These are phyloP conservation scores for Botrytis cinerea DNA, from an alignment of 2,329 filamentous ascomycete species.

Conservation along the genomic window DNA sequence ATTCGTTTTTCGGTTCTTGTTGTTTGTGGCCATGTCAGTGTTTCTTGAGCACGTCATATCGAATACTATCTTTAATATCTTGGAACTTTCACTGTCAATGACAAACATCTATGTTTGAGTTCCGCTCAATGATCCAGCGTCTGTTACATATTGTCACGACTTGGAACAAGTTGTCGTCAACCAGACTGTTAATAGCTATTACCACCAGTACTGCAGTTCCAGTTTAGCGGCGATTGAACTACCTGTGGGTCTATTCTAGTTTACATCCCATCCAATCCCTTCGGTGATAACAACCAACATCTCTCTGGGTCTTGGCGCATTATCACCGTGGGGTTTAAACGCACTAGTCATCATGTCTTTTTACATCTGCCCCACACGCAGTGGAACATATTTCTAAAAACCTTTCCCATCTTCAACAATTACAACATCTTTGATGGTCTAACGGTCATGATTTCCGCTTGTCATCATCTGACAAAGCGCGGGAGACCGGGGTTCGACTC, in stretches of 20 bases:
- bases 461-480: constrained; percentile 33
- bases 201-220: background rate
- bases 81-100: background rate
- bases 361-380: background rate
- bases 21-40: background rate
- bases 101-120: background rate
- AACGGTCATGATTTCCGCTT: constrained; percentile 45
- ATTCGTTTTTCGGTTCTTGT: background rate
- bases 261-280: background rate
- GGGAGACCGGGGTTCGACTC: constrained; percentile 38
- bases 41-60: background rate
- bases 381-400: background rate
- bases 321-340: background rate
- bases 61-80: background rate
- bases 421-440: constrained; percentile 39
- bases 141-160: background rate
- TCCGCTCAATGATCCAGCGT: background rate
- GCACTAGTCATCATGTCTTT: background rate
- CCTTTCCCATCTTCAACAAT: accelerated
- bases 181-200: background rate
- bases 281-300: background rate
- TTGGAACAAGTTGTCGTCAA: background rate
- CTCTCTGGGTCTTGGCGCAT: background rate
- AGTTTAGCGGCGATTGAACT: background rate
- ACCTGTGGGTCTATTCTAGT: background rate